phyloP scores from a whole-genome alignment of 1,139 yeast species.

The Pichia norvegensis region DNA sequence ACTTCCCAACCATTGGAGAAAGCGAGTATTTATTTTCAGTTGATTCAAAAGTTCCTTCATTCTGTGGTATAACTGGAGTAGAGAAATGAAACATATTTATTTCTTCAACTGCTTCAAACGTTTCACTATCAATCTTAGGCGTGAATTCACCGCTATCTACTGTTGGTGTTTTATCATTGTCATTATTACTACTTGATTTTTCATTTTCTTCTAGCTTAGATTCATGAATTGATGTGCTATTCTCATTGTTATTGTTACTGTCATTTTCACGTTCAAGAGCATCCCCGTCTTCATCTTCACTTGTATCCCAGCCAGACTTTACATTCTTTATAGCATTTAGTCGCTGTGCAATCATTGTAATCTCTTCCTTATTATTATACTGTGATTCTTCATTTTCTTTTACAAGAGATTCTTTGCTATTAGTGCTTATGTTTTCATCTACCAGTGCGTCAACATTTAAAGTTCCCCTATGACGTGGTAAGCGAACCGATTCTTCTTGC shows the following conservation, averaged over 20 bases:
- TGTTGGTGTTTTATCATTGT: neutral
- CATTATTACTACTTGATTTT: neutral
- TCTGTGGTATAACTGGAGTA: slow-evolving; percentile 2
- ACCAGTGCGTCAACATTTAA: slow-evolving; percentile 48
- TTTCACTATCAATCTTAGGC: neutral
- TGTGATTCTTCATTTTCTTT: neutral
- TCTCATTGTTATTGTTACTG: neutral
- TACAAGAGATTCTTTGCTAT: neutral
- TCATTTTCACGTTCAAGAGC: neutral
- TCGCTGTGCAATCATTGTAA: slow-evolving; percentile 2
- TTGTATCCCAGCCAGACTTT: slow-evolving; percentile 13
- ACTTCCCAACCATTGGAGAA: slow-evolving; percentile 16
- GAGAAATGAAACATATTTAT: slow-evolving; percentile 10
- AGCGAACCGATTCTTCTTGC: slow-evolving; percentile 7
- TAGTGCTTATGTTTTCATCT: slow-evolving; percentile 1
- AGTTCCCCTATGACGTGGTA: slow-evolving; percentile 60
- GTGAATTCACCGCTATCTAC: neutral
- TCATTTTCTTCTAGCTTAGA: neutral
- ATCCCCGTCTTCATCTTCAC: slow-evolving; percentile 7
- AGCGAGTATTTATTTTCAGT: neutral
- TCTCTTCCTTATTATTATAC: neutral
- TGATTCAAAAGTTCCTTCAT: neutral
- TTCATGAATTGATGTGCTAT: neutral
- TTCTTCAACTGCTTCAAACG: slow-evolving; percentile 5
- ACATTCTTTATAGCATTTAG: slow-evolving; percentile 1